phyloP scores from a whole-genome alignment of 768 basidiomycete genomes.

The Phaeolepiota aurea region DNA sequence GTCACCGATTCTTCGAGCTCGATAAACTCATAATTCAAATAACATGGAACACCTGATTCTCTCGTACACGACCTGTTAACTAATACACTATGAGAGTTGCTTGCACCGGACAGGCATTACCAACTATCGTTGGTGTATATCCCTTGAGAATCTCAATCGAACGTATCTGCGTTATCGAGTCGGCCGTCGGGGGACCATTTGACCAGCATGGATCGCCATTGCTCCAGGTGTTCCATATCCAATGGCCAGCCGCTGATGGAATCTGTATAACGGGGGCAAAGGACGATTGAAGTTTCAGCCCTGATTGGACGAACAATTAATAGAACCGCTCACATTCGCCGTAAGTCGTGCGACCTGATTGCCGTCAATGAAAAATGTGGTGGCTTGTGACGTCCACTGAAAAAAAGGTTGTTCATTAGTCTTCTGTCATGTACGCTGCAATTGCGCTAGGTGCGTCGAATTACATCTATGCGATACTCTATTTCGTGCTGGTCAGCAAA shows the following conservation, averaged over 20 bases:
- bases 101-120: slow-evolving; percentile 12
- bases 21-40: too few species aligned
- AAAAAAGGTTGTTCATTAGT: slow-evolving; percentile 1
- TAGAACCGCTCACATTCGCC: slow-evolving; percentile 14
- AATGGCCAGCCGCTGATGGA: slow-evolving; percentile 18
- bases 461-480: slow-evolving; percentile 28
- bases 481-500: too few species aligned
- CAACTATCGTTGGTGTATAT: slow-evolving; percentile 16
- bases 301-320: neutral
- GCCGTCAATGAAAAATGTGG: slow-evolving; percentile 26
- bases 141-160: slow-evolving; percentile 26
- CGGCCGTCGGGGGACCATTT: slow-evolving; percentile 22
- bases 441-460: slow-evolving; percentile 5
- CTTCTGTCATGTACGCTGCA: too few species aligned
- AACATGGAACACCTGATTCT: too few species aligned
- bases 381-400: slow-evolving; percentile 21
- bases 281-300: neutral
- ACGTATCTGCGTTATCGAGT: slow-evolving; percentile 24
- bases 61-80: too few species aligned
- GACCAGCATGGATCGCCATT: slow-evolving; percentile 26
- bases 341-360: slow-evolving; percentile 20
- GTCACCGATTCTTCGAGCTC: too few species aligned
- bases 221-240: slow-evolving; percentile 29
- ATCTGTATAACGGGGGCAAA: too few species aligned
- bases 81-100: too few species aligned